These are phyloP conservation scores for Eleusine indica DNA, from an alignment of 176 grass and related monocot genomes.

Conservation along the genomic window DNA sequence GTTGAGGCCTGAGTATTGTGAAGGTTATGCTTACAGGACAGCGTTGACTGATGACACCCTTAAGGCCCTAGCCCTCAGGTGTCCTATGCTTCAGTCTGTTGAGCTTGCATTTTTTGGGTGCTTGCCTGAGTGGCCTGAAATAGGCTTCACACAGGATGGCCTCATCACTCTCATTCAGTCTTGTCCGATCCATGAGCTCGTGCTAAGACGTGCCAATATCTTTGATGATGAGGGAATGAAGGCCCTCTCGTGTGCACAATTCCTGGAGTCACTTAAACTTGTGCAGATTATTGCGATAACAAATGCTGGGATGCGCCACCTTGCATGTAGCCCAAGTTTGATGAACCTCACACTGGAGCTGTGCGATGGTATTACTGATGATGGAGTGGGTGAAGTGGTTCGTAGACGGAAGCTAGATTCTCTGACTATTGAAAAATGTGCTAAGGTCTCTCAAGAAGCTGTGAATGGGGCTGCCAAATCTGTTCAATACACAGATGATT, in stretches of 20 bases:
- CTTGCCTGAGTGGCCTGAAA: neutral
- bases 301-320: constrained; percentile 47
- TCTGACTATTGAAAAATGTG: constrained; percentile 45
- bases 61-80: constrained; percentile 44
- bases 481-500: constrained; percentile 27
- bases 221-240: constrained; percentile 52
- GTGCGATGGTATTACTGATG: constrained; percentile 26
- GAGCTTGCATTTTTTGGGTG: constrained; percentile 22
- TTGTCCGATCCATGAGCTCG: constrained; percentile 50
- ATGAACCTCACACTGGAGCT: constrained; percentile 42
- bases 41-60: constrained; percentile 59
- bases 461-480: constrained; percentile 47
- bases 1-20: constrained; percentile 13
- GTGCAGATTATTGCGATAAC: constrained; percentile 31
- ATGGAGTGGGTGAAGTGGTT: constrained; percentile 37
- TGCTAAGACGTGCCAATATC: constrained; percentile 44
- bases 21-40: constrained; percentile 7
- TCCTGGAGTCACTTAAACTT: constrained; percentile 61
- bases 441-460: constrained; percentile 45
- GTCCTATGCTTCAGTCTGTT: constrained; percentile 57
- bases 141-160: constrained; percentile 51
- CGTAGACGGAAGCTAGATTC: constrained; percentile 42
- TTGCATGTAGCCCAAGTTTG: constrained; percentile 22
- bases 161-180: constrained; percentile 46
- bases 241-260: constrained; percentile 36